A percentile compares a stretch with the other conserved stretches of the same genome.
Evolutionary conservation across 2,329 filamentous ascomycete species (phyloP).

Genomic region (Didymella sp.): DNA sequence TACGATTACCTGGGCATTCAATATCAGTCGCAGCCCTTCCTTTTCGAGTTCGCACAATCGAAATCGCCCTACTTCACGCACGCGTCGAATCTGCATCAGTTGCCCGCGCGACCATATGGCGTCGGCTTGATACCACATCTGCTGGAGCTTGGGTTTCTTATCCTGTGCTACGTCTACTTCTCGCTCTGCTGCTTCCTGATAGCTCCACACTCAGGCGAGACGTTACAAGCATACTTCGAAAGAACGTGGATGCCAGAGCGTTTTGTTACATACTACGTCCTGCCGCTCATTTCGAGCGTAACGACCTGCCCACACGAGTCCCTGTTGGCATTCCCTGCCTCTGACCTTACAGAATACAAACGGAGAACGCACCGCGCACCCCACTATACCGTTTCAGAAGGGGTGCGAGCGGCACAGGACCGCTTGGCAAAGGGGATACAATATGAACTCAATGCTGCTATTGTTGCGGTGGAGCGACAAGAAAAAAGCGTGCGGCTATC

Average conservation of each 20-base stretch:
- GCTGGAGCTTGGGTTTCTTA: slow-evolving; percentile 55
- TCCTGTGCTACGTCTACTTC: slow-evolving; percentile 62
- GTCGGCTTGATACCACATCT: slow-evolving; percentile 51
- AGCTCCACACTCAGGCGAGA: slow-evolving; percentile 53
- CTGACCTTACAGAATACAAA: slow-evolving; percentile 61
- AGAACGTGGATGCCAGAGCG: slow-evolving; percentile 59
- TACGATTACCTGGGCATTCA: slow-evolving; percentile 62
- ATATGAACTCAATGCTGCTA: slow-evolving; percentile 52
- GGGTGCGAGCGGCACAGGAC: slow-evolving; percentile 60
- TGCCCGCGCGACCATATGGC: slow-evolving; percentile 53
- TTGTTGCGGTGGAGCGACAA: slow-evolving; percentile 46
- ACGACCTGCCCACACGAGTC: slow-evolving; percentile 62
- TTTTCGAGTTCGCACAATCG: slow-evolving; percentile 59
- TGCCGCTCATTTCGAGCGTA: slow-evolving; percentile 63
- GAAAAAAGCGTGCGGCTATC: slow-evolving; percentile 41
- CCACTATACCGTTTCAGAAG: slow-evolving; percentile 60
- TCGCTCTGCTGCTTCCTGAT: slow-evolving; percentile 60
- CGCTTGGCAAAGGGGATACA: slow-evolving; percentile 54
- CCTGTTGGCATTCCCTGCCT: slow-evolving; percentile 61
- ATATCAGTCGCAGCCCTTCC: slow-evolving; percentile 60
- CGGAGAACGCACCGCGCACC: slow-evolving; percentile 55
- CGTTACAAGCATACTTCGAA: slow-evolving; percentile 58
- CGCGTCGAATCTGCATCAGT: slow-evolving; percentile 62
- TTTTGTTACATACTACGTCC: slow-evolving; percentile 59
- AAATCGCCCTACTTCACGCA: slow-evolving; percentile 58